Conservation (phyloP, 2,329 filamentous ascomycete species). For the Diaporthe sp. region DNA sequence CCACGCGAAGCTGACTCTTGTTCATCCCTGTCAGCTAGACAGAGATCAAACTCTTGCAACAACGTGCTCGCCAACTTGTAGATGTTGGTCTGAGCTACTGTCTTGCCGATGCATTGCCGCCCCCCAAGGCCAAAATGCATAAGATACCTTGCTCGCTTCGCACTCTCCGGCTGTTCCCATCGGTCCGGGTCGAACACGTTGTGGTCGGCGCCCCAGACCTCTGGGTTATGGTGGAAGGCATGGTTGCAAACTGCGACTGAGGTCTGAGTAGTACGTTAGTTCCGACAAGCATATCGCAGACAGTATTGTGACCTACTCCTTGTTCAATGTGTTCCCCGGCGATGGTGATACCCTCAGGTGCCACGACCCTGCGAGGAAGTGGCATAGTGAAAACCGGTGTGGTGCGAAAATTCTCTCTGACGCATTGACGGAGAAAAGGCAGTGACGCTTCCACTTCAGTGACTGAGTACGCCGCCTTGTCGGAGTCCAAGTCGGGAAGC, state of each 20-base stretch:
- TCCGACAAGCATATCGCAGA: not conserved
- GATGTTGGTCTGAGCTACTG: slow-evolving; percentile 51
- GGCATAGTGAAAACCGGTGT: slow-evolving; percentile 22
- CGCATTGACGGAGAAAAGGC: slow-evolving; percentile 11
- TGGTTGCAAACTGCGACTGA: slow-evolving; percentile 52
- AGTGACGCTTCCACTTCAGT: slow-evolving; percentile 4
- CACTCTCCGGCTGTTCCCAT: slow-evolving; percentile 43
- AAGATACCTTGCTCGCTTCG: slow-evolving; percentile 44
- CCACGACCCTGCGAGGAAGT: slow-evolving; percentile 7
- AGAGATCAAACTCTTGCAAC: slow-evolving; percentile 46
- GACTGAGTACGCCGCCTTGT: slow-evolving; percentile 12
- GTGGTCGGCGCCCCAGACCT: slow-evolving; percentile 50
- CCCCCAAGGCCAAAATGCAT: slow-evolving; percentile 53
- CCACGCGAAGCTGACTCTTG: slow-evolving; percentile 25
- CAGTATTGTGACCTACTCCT: not conserved
- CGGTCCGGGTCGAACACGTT: slow-evolving; percentile 42
- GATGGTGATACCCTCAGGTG: not conserved
- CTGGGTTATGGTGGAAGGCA: slow-evolving; percentile 51
- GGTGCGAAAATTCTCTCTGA: slow-evolving; percentile 2
- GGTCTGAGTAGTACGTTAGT: slow-evolving; percentile 43
- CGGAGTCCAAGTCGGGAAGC: not conserved
- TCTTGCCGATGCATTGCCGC: slow-evolving; percentile 53
- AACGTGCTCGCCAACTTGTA: slow-evolving; percentile 50
- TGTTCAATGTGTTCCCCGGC: not conserved
- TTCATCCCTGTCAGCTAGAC: slow-evolving; percentile 46